These are phyloP conservation scores for Dactylellina drechsleri DNA, from an alignment of 2,329 filamentous ascomycete species.

Conservation along the genomic window DNA sequence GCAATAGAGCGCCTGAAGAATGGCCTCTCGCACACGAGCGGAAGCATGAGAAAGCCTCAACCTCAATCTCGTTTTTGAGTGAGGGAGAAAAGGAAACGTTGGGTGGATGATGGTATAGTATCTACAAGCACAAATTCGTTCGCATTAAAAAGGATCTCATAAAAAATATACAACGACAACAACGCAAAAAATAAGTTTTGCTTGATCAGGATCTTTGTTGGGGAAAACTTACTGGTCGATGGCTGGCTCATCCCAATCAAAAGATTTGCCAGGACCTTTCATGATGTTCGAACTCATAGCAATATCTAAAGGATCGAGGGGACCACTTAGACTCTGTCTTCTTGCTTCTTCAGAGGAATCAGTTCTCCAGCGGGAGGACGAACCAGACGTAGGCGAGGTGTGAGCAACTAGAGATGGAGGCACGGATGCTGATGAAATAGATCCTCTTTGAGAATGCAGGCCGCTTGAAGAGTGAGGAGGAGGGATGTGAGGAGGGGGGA, in stretches of 20 bases:
- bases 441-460: conserved; percentile 53
- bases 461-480: conserved; percentile 57
- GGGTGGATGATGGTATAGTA: conserved; percentile 75
- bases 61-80: conserved; percentile 68
- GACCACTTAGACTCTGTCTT: conserved; percentile 60
- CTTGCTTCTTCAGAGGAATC: conserved; percentile 47
- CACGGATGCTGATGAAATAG: conserved; percentile 53
- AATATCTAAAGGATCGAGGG: conserved; percentile 58
- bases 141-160: conserved; percentile 44
- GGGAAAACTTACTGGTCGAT: conserved; percentile 61
- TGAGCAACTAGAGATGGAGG: conserved; percentile 55
- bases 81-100: conserved; percentile 73
- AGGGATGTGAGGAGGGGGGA: conserved; percentile 59
- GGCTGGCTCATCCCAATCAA: conserved; percentile 65
- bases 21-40: conserved; percentile 70
- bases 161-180: conserved; percentile 44
- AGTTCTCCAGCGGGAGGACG: conserved; percentile 58
- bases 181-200: conserved; percentile 42
- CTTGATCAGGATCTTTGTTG: background rate
- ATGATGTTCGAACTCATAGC: conserved; percentile 57
- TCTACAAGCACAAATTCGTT: conserved; percentile 61
- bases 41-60: conserved; percentile 70
- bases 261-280: conserved; percentile 57
- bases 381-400: conserved; percentile 55
- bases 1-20: conserved; percentile 71